Percentiles rank a stretch among this genome's conserved stretches.
Evolutionary conservation across 140 eudicot genomes (phyloP).

Genomic region (Erigeron philadelphicus): DNA sequence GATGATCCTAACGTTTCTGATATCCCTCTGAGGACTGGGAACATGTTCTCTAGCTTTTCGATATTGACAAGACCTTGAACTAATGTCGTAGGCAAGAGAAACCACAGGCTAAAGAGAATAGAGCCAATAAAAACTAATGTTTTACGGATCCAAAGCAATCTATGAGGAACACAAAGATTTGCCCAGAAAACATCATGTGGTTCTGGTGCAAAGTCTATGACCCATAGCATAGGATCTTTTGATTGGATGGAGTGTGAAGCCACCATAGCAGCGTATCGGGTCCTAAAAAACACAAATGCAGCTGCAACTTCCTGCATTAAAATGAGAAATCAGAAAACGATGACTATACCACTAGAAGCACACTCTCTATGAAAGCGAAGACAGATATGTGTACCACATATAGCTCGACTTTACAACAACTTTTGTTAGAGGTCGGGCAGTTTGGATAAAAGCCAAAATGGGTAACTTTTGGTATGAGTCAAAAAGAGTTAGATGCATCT

Average conservation of each 20-base stretch:
- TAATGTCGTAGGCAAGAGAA: conserved; percentile 69
- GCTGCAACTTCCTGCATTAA: conserved; percentile 79
- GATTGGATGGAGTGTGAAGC: conserved; percentile 71
- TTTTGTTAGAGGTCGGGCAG: too few species aligned
- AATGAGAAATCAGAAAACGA: not conserved
- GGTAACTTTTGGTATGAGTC: too few species aligned
- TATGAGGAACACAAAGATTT: conserved; percentile 73
- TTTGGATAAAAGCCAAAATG: too few species aligned
- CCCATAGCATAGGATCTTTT: conserved; percentile 86
- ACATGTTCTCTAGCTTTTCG: conserved; percentile 40
- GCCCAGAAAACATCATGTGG: conserved; percentile 81
- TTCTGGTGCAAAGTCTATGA: conserved; percentile 77
- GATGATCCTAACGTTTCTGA: conserved; percentile 41
- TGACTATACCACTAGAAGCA: not conserved
- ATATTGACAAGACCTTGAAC: conserved; percentile 72
- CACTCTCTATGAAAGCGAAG: not conserved
- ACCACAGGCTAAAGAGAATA: conserved; percentile 56
- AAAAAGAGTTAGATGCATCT: too few species aligned
- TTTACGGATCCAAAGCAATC: conserved; percentile 73
- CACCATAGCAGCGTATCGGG: conserved; percentile 86
- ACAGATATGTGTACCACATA: not conserved
- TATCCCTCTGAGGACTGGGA: conserved; percentile 53
- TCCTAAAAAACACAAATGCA: conserved; percentile 78
- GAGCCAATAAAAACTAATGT: conserved; percentile 56
- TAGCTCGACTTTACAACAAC: too few species aligned